Base-by-base conservation (phyloP, 2,329 filamentous ascomycete genomes). In the Clarireedia homoeocarpa region DNA sequence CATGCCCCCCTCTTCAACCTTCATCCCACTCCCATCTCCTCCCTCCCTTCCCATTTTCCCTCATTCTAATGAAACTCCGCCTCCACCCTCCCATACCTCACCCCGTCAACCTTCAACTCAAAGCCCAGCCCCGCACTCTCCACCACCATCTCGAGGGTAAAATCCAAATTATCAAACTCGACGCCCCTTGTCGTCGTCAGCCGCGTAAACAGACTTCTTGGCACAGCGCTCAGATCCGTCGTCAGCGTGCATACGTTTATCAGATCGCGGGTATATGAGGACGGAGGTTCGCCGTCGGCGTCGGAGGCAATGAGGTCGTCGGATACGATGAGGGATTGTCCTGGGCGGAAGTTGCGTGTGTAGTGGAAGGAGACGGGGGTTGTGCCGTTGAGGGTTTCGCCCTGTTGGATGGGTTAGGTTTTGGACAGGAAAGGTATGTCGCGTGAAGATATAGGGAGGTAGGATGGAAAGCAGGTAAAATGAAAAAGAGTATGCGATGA, bases 311-410 rank as follows among this genome's bases (percentile, higher is more conserved):
- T 89, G 39, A 92, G 74, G 65, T 92, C 88, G 70, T 92, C 88
- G 51, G 88, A 88, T 5, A 92, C 88, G 4, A 89, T 48, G 6
- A 91, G 78, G 0, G 85, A 88, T 70, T 91, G 88, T 0, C 86
- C 85, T 0, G 87, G 86, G 1, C 87, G 61, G 73, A 92, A 92
- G 71, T 91, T 92, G 59, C 88, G 84, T 3, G 88, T 91, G 72
- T 91, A 92, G 74, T 91, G 88, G 72, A 92, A 91, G 2, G 86
- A 86, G 57, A 91, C 85, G 0, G 88, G 88, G 1, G 81, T 77
- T 0, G 83, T 74, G n/a, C 88, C 84, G 6, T 86, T 90, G 39
- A 91, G 80, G 39, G 86, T 81, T 63, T 89, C 86, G 57, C 86
- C 87, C 84, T 88, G 60, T 20, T 51, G 57, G 27, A 23, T 57